These are phyloP conservation scores for Phytophthora pini DNA, from an alignment of 352 stramenopile species.

Conservation along the genomic window DNA sequence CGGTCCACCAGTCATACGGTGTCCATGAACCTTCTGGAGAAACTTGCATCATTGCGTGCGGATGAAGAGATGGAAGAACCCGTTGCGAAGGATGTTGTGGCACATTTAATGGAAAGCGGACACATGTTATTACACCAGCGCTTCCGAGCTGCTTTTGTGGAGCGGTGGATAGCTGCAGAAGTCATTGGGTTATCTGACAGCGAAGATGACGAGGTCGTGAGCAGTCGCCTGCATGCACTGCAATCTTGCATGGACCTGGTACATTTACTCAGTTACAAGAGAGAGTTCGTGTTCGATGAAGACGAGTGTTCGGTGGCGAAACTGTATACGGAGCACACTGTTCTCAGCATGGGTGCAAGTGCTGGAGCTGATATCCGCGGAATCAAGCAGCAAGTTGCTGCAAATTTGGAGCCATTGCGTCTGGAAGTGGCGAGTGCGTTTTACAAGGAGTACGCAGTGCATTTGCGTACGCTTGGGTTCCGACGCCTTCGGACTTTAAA, in stretches of 20 bases:
- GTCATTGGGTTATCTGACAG: conserved; percentile 51
- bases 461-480: conserved; percentile 75
- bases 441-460: conserved; percentile 67
- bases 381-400: conserved; percentile 79
- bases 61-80: conserved; percentile 64
- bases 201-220: conserved; percentile 54
- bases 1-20: conserved; percentile 64
- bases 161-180: conserved; percentile 61
- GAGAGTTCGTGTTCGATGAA: conserved; percentile 82
- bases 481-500: conserved; percentile 56
- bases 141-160: conserved; percentile 81
- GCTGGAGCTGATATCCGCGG: conserved; percentile 62
- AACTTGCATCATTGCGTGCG: conserved; percentile 44
- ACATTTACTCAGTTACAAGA: conserved; percentile 88
- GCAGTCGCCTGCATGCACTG: conserved; percentile 53
- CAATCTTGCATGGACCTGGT: conserved; percentile 87
- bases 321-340: conserved; percentile 79
- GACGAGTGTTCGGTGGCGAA: conserved; percentile 78
- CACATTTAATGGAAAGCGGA: conserved; percentile 60
- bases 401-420: conserved; percentile 69
- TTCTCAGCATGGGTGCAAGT: conserved; percentile 70
- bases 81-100: conserved; percentile 55
- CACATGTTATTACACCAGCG: conserved; percentile 73
- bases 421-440: conserved; percentile 79
- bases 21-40: conserved; percentile 55